Base-by-base conservation (phyloP, 495 filamentous ascomycete genomes). In the Amphirosellinia nigrospora region DNA sequence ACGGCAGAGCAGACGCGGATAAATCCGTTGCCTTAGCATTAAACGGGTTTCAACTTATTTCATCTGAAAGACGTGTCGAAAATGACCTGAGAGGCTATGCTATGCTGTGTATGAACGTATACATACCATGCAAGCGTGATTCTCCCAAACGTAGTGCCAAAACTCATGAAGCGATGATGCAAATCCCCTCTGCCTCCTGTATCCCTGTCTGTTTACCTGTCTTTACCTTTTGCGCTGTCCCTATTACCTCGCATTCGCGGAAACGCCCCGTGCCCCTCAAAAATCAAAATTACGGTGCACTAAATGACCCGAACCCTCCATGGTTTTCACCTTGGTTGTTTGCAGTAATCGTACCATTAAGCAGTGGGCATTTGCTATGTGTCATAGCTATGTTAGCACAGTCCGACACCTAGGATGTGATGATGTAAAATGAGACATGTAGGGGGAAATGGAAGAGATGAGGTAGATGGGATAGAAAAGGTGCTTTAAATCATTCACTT, bases 321-420 rank as follows among this genome's bases (percentile, higher is more conserved):
- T 81, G 75, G 30, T 86, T 84, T 43, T 81, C 78, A 11, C 81
- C 81, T 63, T 81, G 82, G 61, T 93, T 91, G 69, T 91, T 90
- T 53, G 87, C 86, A 62, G 92, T 92, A 82, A 90, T 90, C 7
- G 90, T 92, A 52, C 94, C 94, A 75, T 98, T 98, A 53, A 98
- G 90, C 75, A 96, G 82, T 6, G 94, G 94, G 74, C 94, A 98
- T 73, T 97, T 91, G 77, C 93, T 83, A 28, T 45, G 19, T 15
- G 48, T 23, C 2, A 65, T 65, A 19, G 43, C 70, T 50, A 53
- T 70, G 78, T 84, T 79, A 85, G 82, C 81, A 74, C 66, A 74
- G 50, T 32, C 30, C 39, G 36, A 69, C 34, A 43, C 67, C 56
- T 19, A n/a, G 34, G 32, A 43, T 62, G 55, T 69, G 16, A 34